Conservation (phyloP, 768 basidiomycete species). For the Panellus pusillus region DNA sequence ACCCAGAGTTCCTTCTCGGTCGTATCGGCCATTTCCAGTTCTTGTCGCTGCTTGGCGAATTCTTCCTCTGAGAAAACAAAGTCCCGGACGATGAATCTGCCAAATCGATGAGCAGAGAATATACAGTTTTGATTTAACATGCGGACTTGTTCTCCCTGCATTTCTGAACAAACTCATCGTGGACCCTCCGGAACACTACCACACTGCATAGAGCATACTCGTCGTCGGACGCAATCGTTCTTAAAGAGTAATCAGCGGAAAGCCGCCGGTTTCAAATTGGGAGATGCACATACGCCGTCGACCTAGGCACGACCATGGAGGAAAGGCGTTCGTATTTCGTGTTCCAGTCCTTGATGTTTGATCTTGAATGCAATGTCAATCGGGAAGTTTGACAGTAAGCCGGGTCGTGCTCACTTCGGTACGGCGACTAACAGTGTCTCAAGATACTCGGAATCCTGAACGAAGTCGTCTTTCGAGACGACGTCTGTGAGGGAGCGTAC, state of each 20-base stretch:
- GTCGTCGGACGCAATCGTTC: slow-evolving; percentile 78
- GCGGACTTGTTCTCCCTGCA: slow-evolving; percentile 92
- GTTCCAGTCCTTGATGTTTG: slow-evolving; percentile 83
- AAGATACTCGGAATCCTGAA: slow-evolving; percentile 90
- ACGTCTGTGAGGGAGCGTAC: slow-evolving; percentile 84
- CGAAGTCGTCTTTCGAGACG: slow-evolving; percentile 77
- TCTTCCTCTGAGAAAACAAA: slow-evolving; percentile 87
- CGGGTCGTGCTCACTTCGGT: slow-evolving; percentile 66
- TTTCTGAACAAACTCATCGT: slow-evolving; percentile 91
- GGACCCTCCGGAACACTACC: slow-evolving; percentile 86
- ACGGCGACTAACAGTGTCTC: slow-evolving; percentile 93
- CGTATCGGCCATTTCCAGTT: slow-evolving; percentile 72
- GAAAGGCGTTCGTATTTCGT: slow-evolving; percentile 85
- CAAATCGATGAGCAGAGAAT: slow-evolving; percentile 3
- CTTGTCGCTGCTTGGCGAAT: slow-evolving; percentile 76
- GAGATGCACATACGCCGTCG: slow-evolving; percentile 63
- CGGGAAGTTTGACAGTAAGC: slow-evolving; percentile 6
- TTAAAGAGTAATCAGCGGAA: slow-evolving; percentile 30
- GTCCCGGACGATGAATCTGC: slow-evolving; percentile 91
- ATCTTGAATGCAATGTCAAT: slow-evolving; percentile 49
- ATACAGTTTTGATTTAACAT: background rate
- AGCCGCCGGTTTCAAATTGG: background rate
- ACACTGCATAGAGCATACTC: slow-evolving; percentile 86
- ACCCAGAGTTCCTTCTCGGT: slow-evolving; percentile 99
- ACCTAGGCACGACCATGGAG: slow-evolving; percentile 90